These are phyloP conservation scores for Gymnopus androsaceus DNA, from an alignment of 1,284 basidiomycete species.

Conservation along the genomic window DNA sequence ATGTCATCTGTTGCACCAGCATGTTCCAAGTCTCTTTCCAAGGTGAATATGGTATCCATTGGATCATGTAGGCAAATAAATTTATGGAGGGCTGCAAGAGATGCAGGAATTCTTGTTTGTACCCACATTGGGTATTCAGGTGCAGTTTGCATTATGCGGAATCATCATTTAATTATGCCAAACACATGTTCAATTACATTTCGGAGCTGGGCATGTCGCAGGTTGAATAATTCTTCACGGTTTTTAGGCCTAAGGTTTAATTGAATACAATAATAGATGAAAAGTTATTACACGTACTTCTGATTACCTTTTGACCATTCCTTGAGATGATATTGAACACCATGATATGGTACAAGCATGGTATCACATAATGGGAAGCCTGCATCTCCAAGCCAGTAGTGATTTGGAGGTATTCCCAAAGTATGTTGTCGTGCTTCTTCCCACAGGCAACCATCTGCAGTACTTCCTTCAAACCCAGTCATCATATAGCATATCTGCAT, in stretches of 20 bases:
- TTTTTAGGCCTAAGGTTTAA: not conserved
- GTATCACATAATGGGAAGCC: conserved; percentile 25
- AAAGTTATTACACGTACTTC: not conserved
- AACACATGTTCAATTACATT: conserved; percentile 46
- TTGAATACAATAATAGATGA: not conserved
- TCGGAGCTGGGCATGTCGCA: conserved; percentile 25
- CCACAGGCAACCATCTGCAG: conserved; percentile 30
- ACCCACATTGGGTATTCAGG: conserved; percentile 31
- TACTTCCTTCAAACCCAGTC: conserved; percentile 35
- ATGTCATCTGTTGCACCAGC: not conserved
- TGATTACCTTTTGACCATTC: conserved; percentile 33
- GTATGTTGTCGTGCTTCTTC: conserved; percentile 25
- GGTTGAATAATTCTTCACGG: conserved; percentile 13
- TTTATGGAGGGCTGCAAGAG: too few relatives aligned
- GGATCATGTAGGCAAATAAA: too few relatives aligned
- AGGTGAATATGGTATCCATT: conserved; percentile 9
- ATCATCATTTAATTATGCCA: conserved; percentile 40
- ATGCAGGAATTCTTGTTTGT: conserved; percentile 34
- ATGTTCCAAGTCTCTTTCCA: not conserved
- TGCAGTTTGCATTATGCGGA: conserved; percentile 25
- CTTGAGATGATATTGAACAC: conserved; percentile 36
- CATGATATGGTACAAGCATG: conserved; percentile 35
- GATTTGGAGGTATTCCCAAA: conserved; percentile 31
- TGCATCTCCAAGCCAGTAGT: conserved; percentile 38
- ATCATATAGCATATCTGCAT: conserved; percentile 32